Evolutionary conservation across 768 basidiomycete species (phyloP), one percentile per base, ranked within the genome.

Genomic region (Suillus decipiens): DNA sequence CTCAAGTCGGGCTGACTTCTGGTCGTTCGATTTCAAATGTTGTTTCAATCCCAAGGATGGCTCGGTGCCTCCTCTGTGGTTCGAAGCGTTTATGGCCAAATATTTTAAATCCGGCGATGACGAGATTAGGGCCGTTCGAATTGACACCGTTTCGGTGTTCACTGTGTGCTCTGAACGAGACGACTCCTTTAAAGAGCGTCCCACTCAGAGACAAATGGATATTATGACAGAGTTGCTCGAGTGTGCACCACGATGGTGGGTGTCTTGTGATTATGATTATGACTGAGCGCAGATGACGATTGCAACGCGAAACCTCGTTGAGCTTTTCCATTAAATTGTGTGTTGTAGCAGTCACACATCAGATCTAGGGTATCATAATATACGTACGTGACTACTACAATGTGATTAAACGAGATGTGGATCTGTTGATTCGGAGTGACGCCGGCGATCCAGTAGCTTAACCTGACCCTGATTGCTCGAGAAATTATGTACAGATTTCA

Each of bases 11-110:
- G 24, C 15, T 15, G 24, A 6, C 24, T 10, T 56, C 15, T 28
- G 5, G 22, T 24, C 17, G 15, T 24, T 37, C 14, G 14, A 17
- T 5, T n/a, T n/a, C 33, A 53, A n/a, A 31, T 6, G 0, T 7
- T 56, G 55, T 56, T 56, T 56, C 37, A 53, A 53, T n/a, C 51
- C 51, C 17, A 24, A 37, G 9, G 55, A 10, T 39, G 14, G 15
- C 22, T 10, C 36, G 55, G 22, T 56, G 8, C 36, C 36, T 56
- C 36, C 22, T 19, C 9, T 53, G 31, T 53, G 51, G 51, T 33
- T 53, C 5, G 51, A 51, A 0, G 50, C 50, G 15, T 19, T 31
- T 8, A 48, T 31, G 24, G 24, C 48, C 3, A 48, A 17, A 48
- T 48, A 48, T 14, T 48, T 48, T 14, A 48, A 17, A 24, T 48